Evolutionary conservation across 179 eudicot genomes (phyloP).

Genomic region (Corrigiola litoralis): DNA sequence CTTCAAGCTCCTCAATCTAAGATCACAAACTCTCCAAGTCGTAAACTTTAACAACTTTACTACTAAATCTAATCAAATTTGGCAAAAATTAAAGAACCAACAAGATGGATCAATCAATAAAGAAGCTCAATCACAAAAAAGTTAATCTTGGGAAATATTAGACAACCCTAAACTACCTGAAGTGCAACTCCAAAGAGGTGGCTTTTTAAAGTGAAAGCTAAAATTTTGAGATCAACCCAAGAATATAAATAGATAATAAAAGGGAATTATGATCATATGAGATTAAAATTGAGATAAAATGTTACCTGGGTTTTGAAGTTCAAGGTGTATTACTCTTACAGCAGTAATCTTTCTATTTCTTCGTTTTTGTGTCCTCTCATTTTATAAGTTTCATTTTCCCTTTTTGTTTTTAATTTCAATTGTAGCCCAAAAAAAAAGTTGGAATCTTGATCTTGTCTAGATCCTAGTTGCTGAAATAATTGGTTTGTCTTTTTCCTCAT

Average conservation of each 20-base stretch:
- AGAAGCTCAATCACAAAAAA: not conserved
- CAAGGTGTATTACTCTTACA: no score
- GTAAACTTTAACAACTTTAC: not conserved
- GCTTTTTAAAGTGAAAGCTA: not conserved
- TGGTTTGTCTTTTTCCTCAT: no score
- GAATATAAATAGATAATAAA: not conserved
- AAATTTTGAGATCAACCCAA: constrained; percentile 8
- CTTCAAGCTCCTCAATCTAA: constrained; percentile 22
- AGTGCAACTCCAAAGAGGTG: not conserved
- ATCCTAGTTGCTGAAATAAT: no score
- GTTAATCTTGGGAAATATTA: not conserved
- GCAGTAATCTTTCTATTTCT: no score
- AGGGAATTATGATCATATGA: not conserved
- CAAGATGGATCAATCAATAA: not conserved
- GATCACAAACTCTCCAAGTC: constrained; percentile 12
- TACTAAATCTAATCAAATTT: constrained; percentile 1
- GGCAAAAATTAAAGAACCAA: not conserved
- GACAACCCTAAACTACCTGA: constrained; percentile 9
- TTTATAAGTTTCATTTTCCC: no score
- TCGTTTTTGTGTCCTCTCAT: no score
- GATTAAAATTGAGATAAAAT: constrained; percentile 6
- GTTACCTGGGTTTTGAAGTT: constrained; percentile 18
- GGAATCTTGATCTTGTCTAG: no score
- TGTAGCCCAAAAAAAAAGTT: no score
- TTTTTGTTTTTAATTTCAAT: no score